These are phyloP conservation scores for Fusarium sp. DNA, from an alignment of 2,329 filamentous ascomycete genomes.

Conservation along the genomic window DNA sequence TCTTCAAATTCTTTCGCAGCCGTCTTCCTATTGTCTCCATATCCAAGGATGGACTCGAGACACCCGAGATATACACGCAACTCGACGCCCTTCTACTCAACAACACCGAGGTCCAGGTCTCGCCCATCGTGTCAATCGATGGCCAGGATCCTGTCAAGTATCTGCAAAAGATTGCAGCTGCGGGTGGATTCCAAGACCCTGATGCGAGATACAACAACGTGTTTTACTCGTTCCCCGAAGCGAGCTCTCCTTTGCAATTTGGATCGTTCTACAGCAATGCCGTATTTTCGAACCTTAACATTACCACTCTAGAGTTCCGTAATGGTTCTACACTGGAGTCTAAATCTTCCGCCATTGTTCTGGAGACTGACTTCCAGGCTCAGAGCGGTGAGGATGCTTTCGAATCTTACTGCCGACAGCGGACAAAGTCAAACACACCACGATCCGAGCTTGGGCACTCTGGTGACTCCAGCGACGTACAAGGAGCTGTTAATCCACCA, in stretches of 20 bases:
- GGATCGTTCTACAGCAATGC: too few relatives aligned
- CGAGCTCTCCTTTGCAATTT: background rate
- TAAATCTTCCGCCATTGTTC: background rate
- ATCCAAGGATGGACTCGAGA: background rate
- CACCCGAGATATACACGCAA: background rate
- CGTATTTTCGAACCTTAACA: background rate
- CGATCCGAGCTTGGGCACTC: background rate
- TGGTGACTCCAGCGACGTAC: background rate
- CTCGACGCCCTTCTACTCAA: background rate
- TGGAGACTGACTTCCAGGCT: background rate
- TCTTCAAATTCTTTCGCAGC: constrained; percentile 2
- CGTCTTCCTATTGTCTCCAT: background rate
- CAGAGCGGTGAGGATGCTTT: background rate
- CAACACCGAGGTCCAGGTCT: background rate
- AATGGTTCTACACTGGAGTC: constrained; percentile 4
- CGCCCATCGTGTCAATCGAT: constrained; percentile 1
- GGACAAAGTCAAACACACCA: background rate
- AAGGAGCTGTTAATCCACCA: background rate
- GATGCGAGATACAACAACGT: constrained; percentile 10
- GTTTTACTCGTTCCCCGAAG: background rate
- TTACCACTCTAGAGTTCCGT: background rate
- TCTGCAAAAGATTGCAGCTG: background rate
- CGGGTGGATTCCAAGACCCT: background rate
- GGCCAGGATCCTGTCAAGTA: constrained; percentile 1
- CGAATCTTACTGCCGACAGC: background rate